phyloP scores from a whole-genome alignment of 352 stramenopile species.

The Phytophthora lateralis region DNA sequence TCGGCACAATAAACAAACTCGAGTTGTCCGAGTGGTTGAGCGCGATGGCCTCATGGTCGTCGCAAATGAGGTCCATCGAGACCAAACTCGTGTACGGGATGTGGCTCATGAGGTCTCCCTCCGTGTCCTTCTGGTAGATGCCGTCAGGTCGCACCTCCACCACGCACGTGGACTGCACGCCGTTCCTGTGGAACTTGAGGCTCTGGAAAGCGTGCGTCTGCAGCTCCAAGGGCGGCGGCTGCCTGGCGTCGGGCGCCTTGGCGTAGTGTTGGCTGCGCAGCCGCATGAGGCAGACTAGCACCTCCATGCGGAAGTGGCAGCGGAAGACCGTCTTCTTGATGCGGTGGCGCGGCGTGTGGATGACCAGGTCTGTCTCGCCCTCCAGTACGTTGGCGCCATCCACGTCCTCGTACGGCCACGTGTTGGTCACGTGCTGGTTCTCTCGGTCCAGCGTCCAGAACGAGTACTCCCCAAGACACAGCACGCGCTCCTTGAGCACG shows the following conservation, averaged over 20 bases:
- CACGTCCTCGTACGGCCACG: slow-evolving; percentile 84
- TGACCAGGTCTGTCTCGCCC: slow-evolving; percentile 80
- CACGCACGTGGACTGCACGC: slow-evolving; percentile 65
- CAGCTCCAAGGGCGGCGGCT: slow-evolving; percentile 43
- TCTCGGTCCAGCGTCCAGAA: slow-evolving; percentile 81
- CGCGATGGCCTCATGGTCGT: slow-evolving; percentile 69
- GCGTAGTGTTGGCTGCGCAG: slow-evolving; percentile 69
- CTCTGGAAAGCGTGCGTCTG: slow-evolving; percentile 60
- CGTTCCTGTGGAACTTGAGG: slow-evolving; percentile 64
- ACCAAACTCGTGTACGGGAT: slow-evolving; percentile 85
- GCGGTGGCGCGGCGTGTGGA: slow-evolving; percentile 74
- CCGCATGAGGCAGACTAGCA: slow-evolving; percentile 81
- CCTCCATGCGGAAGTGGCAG: slow-evolving; percentile 83
- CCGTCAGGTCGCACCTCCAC: slow-evolving; percentile 76
- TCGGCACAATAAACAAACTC: slow-evolving; percentile 74
- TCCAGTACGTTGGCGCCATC: slow-evolving; percentile 63
- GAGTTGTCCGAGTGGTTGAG: slow-evolving; percentile 87
- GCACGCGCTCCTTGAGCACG: slow-evolving; percentile 82
- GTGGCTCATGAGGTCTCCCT: slow-evolving; percentile 80
- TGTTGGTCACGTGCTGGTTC: slow-evolving; percentile 76
- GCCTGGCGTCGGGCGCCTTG: slow-evolving; percentile 31
- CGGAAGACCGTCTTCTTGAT: slow-evolving; percentile 86
- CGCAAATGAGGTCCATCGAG: slow-evolving; percentile 82
- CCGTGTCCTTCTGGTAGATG: slow-evolving; percentile 76
- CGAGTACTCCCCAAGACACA: slow-evolving; percentile 75